Conservation (phyloP, 352 stramenopile genomes). For the Phytophthora sp. region DNA sequence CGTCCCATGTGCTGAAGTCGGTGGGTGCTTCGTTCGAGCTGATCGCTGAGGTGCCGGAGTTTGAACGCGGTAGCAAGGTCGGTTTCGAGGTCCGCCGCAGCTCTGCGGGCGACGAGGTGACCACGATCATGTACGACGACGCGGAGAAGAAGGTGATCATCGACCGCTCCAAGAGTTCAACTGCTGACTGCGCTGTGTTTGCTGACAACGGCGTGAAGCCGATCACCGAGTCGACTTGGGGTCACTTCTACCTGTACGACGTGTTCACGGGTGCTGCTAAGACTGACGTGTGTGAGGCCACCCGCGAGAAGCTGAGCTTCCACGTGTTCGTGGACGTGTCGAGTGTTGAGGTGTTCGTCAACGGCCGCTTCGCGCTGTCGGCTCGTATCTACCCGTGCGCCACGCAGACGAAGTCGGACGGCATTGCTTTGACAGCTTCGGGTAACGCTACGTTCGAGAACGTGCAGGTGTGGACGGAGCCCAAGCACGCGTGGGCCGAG, state of each 20-base stretch:
- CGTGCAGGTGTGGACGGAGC: constrained; percentile 68
- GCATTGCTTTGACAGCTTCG: constrained; percentile 58
- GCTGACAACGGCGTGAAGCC: constrained; percentile 40
- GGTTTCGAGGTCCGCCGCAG: constrained; percentile 67
- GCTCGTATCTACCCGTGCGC: constrained; percentile 72
- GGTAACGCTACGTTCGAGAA: constrained; percentile 60
- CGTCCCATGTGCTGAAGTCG: constrained; percentile 45
- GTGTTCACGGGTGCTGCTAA: constrained; percentile 35
- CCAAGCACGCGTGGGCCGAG: constrained; percentile 65
- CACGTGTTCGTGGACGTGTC: constrained; percentile 75
- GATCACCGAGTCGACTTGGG: constrained; percentile 41
- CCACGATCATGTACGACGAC: constrained; percentile 71
- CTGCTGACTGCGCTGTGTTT: constrained; percentile 53
- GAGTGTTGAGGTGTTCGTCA: constrained; percentile 76
- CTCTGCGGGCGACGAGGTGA: constrained; percentile 51
- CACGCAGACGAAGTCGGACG: constrained; percentile 50
- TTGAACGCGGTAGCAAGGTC: constrained; percentile 53
- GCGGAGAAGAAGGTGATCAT: constrained; percentile 64
- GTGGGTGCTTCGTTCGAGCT: constrained; percentile 62
- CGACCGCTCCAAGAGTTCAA: constrained; percentile 58
- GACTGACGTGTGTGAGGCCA: constrained; percentile 40
- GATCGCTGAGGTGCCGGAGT: constrained; percentile 48
- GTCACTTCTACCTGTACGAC: constrained; percentile 71
- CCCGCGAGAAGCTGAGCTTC: constrained; percentile 58
- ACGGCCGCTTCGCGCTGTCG: constrained; percentile 69